phyloP scores from a whole-genome alignment of 1,284 basidiomycete species.

The Pascua sp. region DNA sequence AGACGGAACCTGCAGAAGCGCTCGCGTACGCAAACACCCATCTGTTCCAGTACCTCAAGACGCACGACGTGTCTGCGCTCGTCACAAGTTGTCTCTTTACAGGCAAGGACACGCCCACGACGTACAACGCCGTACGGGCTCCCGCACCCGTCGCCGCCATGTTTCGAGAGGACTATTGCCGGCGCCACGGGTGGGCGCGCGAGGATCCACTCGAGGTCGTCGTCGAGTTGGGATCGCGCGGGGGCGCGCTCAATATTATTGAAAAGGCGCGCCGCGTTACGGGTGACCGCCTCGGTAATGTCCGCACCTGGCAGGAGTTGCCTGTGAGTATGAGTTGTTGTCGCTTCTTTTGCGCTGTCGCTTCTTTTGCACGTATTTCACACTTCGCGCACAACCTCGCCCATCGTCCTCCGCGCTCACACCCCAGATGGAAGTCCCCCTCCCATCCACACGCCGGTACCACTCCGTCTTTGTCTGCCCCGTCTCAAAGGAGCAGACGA shows the following conservation, averaged over 20 bases:
- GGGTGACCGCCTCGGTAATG: conserved; percentile 76
- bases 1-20: conserved; percentile 54
- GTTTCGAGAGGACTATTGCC: conserved; percentile 86
- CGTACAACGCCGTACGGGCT: too few species aligned
- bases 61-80: conserved; percentile 79
- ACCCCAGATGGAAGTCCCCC: conserved; percentile 82
- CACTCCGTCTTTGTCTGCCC: conserved; percentile 98
- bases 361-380: too few species aligned
- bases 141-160: conserved; percentile 66
- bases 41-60: conserved; percentile 66
- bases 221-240: conserved; percentile 77
- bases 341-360: too few species aligned
- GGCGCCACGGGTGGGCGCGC: conserved; percentile 76
- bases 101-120: conserved; percentile 18
- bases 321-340: conserved; percentile 59
- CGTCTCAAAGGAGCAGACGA: conserved; percentile 95
- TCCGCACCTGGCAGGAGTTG: conserved; percentile 85
- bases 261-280: conserved; percentile 90
- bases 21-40: conserved; percentile 68
- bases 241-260: conserved; percentile 79
- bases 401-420: conserved; percentile 1
- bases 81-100: conserved; percentile 66
- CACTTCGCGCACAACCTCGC: neutral
- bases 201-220: conserved; percentile 82
- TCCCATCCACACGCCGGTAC: conserved; percentile 79